phyloP scores from a whole-genome alignment of 106 monocot genomes.

The Amphibolis antarctica region DNA sequence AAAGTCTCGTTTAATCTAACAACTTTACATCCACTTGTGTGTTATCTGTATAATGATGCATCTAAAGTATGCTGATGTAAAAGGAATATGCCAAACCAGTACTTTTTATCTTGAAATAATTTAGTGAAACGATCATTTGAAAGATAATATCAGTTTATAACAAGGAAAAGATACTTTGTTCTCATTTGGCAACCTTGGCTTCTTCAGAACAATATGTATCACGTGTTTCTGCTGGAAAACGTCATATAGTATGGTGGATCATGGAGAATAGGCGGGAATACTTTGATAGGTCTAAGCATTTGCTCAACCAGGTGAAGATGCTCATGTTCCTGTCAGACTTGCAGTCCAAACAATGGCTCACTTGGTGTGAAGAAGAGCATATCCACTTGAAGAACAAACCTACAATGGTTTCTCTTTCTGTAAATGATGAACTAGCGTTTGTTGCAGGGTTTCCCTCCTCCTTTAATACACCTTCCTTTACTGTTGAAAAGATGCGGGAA shows the following conservation, averaged over 20 bases:
- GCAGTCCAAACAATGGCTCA: constrained; percentile 72
- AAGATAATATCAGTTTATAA: background rate
- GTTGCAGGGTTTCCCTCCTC: constrained; percentile 71
- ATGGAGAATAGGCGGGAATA: constrained; percentile 92
- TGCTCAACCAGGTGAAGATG: constrained; percentile 63
- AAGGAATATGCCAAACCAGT: too few species aligned
- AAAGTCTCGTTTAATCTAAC: too few species aligned
- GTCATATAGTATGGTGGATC: constrained; percentile 89
- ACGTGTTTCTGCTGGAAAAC: constrained; percentile 33
- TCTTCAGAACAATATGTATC: constrained; percentile 65
- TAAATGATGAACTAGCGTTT: constrained; percentile 85
- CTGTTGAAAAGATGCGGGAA: constrained; percentile 54
- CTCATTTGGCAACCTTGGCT: background rate
- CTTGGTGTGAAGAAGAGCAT: constrained; percentile 74
- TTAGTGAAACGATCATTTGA: background rate
- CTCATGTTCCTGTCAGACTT: constrained; percentile 52
- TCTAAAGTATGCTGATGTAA: too few species aligned
- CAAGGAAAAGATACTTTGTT: background rate
- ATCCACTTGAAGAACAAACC: constrained; percentile 54
- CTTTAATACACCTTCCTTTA: constrained; percentile 48
- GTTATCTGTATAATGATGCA: too few species aligned
- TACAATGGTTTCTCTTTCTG: constrained; percentile 65
- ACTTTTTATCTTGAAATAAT: too few species aligned
- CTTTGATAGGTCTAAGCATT: constrained; percentile 69
- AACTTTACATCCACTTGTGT: too few species aligned